Evolutionary conservation across 148 eudicot species (phyloP).

Genomic region (Polygonum aviculare): DNA sequence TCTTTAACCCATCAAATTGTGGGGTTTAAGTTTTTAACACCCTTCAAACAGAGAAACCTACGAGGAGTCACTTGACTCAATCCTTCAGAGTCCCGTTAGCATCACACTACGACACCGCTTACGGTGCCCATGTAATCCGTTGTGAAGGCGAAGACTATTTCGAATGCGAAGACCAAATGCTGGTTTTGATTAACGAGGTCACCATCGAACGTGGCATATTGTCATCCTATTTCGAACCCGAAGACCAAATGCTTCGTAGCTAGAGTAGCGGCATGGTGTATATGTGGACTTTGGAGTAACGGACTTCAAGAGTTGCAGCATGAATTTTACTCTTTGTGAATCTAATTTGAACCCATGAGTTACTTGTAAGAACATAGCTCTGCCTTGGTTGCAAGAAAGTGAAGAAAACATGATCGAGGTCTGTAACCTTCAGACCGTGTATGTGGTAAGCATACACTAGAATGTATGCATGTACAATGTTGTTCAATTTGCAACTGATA

Average conservation of each 20-base stretch:
- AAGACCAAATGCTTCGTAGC: conserved; percentile 63
- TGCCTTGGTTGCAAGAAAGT: too few relatives aligned
- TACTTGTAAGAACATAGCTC: too few relatives aligned
- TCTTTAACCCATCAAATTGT: not conserved
- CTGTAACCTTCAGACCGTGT: too few relatives aligned
- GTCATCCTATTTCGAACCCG: conserved; percentile 55
- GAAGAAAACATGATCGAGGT: too few relatives aligned
- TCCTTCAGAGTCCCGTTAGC: conserved; percentile 71
- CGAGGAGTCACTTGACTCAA: conserved; percentile 63
- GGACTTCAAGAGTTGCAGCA: not conserved
- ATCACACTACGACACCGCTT: conserved; percentile 84
- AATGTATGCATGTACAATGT: too few relatives aligned
- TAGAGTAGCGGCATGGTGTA: conserved; percentile 51
- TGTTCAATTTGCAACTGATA: too few relatives aligned
- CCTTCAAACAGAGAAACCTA: conserved; percentile 73
- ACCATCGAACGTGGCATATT: conserved; percentile 96
- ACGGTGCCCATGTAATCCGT: conserved; percentile 66
- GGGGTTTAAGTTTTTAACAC: conserved; percentile 33
- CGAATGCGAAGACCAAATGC: conserved; percentile 70
- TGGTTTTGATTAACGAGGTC: conserved; percentile 77
- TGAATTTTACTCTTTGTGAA: too few relatives aligned
- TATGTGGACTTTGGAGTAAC: not conserved
- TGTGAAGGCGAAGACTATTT: conserved; percentile 60
- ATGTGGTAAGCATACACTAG: too few relatives aligned
- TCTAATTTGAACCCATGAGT: too few relatives aligned